Percentiles rank a stretch among this genome's conserved stretches.
These are phyloP conservation scores for Dioscorea alata DNA, from an alignment of 106 monocot species.

Conservation along the genomic window DNA sequence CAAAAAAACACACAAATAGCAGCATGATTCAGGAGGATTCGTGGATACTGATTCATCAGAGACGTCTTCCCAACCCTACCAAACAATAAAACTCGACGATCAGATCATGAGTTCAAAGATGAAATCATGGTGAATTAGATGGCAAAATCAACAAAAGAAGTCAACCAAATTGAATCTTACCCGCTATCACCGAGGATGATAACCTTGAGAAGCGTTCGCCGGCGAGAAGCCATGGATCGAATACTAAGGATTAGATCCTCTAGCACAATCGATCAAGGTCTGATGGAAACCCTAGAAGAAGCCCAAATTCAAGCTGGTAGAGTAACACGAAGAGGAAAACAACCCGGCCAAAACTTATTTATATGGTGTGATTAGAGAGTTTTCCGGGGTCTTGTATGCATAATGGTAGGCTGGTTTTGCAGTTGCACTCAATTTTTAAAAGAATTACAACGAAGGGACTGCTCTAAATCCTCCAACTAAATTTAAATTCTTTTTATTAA, in stretches of 20 bases:
- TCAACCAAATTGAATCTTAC: neutral
- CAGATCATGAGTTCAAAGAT: neutral
- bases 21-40: constrained; percentile 5
- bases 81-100: neutral
- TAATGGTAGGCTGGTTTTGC: no score
- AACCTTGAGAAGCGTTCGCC: constrained; percentile 1
- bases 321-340: no score
- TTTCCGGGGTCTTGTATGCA: no score
- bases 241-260: neutral
- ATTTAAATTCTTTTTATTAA: no score
- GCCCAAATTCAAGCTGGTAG: no score
- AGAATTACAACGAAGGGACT: no score
- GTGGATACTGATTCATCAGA: constrained; percentile 76
- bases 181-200: constrained; percentile 2
- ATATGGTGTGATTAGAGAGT: no score
- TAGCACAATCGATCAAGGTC: neutral
- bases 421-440: no score
- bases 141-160: no score
- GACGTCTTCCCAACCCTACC: constrained; percentile 86
- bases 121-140: neutral
- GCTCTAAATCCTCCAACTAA: no score
- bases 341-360: no score
- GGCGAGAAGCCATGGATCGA: neutral
- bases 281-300: no score
- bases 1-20: constrained; percentile 6